phyloP scores from a whole-genome alignment of 495 filamentous ascomycete species.

The Stereocaulon alpinum region DNA sequence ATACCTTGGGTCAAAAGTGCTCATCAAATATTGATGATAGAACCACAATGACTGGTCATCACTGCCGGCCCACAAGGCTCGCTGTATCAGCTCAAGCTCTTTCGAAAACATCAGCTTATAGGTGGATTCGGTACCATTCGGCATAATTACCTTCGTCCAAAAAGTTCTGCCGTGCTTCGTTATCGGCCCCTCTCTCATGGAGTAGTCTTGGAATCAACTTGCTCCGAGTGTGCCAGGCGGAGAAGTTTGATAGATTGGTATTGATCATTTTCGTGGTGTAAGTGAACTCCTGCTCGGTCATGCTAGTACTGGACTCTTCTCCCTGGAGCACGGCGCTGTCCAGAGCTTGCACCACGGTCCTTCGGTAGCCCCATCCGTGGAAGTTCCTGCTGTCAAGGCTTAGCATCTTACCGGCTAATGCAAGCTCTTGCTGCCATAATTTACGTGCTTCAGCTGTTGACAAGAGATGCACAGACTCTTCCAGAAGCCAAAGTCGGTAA shows the following conservation, averaged over 20 bases:
- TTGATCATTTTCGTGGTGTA: slow-evolving; percentile 86
- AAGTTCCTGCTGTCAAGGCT: slow-evolving; percentile 83
- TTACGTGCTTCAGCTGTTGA: slow-evolving; percentile 40
- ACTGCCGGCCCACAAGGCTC: slow-evolving; percentile 72
- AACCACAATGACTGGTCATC: slow-evolving; percentile 94
- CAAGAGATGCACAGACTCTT: slow-evolving; percentile 55
- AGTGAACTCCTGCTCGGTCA: slow-evolving; percentile 71
- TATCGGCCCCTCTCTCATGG: slow-evolving; percentile 52
- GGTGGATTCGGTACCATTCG: background rate
- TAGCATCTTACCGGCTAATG: slow-evolving; percentile 75
- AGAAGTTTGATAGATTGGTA: slow-evolving; percentile 82
- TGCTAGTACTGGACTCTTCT: slow-evolving; percentile 31
- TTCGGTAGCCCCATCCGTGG: slow-evolving; percentile 91
- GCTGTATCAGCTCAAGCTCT: slow-evolving; percentile 66
- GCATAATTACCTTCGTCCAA: slow-evolving; percentile 58
- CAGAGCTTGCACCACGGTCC: slow-evolving; percentile 58
- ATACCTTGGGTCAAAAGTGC: slow-evolving; percentile 43
- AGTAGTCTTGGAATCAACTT: slow-evolving; percentile 70
- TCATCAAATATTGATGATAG: slow-evolving; percentile 80
- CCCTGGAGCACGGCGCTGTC: slow-evolving; percentile 40
- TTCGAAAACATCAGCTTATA: slow-evolving; percentile 8
- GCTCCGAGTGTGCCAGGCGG: slow-evolving; percentile 87
- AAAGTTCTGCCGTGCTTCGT: slow-evolving; percentile 51
- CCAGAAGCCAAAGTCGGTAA: slow-evolving; percentile 79
- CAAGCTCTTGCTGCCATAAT: slow-evolving; percentile 78